Evolutionary conservation across 371 early-diverging fungal genomes (phyloP), one percentile per base, ranked within the genome.

Genomic region (Mortierella sp.): DNA sequence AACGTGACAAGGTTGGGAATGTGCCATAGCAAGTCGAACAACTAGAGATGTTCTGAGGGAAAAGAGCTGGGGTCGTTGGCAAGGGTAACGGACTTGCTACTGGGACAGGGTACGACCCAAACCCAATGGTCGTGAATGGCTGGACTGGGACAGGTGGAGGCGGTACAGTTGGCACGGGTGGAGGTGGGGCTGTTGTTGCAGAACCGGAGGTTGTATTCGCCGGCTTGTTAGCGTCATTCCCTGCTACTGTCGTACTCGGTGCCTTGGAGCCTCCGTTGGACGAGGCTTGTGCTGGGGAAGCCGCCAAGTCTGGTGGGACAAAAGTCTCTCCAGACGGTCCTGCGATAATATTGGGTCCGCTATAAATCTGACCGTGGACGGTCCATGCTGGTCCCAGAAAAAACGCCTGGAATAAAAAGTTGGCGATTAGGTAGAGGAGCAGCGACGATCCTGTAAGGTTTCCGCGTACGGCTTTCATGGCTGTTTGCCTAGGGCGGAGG

Each of bases 11-110:
- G 16, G 72, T 72, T 12, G 68, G 58, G 25, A 68, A 77, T 69
- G 62, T 64, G 47, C 69, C 69, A 37, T 72, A 68, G 62, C 72
- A 77, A 5, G 66, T 77, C 56, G 68, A 68, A 52, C 76, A 77
- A 4, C 66, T 58, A 2, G 71, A 68, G 29, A 77, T 66, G 52
- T 77, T 77, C 50, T 72, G 77, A 9, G 76, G 76, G 47, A 76
- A 76, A 16, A 57, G n/a, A 1, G 72, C 72, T 11, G 77, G 69
- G 1, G 72, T 55, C 6, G 77, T 67, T 26, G 77, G 77, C 11
- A 77, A 47, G 6, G 69, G 62, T 21, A 77, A 48, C 0, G 66
- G 72, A 4, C 55, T 57, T 1, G 45, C 48, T 5, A 26, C 44
- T 4, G 60, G 14, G 4, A 58, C 45, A 16, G 68, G 63, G 43